A percentile compares a stretch with the other conserved stretches of the same genome.
Conservation (phyloP, 495 filamentous ascomycete genomes). For the Aspergillus avenaceus region DNA sequence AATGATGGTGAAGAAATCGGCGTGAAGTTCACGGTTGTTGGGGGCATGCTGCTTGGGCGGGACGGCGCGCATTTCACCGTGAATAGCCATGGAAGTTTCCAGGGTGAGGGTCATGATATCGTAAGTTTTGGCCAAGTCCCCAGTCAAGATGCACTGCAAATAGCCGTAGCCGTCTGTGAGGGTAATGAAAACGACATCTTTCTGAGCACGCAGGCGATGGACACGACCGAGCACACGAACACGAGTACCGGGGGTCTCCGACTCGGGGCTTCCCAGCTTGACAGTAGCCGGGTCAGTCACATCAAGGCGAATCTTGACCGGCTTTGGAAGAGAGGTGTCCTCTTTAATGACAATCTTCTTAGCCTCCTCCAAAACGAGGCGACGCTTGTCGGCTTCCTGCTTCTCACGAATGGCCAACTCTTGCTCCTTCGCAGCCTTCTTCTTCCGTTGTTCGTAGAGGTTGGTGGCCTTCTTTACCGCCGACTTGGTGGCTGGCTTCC, state of each 20-base stretch:
- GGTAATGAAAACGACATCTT: slow-evolving; percentile 82
- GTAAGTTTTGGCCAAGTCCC: slow-evolving; percentile 84
- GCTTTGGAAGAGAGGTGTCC: slow-evolving; percentile 72
- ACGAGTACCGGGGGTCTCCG: slow-evolving; percentile 62
- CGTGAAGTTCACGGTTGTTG: slow-evolving; percentile 86
- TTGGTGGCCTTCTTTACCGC: slow-evolving; percentile 78
- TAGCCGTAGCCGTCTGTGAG: slow-evolving; percentile 85
- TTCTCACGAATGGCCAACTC: slow-evolving; percentile 64
- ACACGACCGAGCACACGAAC: slow-evolving; percentile 84
- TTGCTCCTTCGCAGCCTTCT: slow-evolving; percentile 70
- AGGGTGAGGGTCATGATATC: slow-evolving; percentile 84
- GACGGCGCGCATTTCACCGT: slow-evolving; percentile 84
- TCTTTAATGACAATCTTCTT: slow-evolving; percentile 83
- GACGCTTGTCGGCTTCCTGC: slow-evolving; percentile 65
- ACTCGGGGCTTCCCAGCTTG: slow-evolving; percentile 53
- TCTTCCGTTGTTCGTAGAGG: slow-evolving; percentile 67
- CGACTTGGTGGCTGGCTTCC: slow-evolving; percentile 78
- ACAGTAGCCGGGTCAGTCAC: slow-evolving; percentile 55
- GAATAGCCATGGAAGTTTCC: slow-evolving; percentile 83
- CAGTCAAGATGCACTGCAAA: slow-evolving; percentile 83
- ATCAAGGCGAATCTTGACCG: slow-evolving; percentile 69
- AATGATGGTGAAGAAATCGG: slow-evolving; percentile 86
- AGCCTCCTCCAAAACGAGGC: slow-evolving; percentile 70
- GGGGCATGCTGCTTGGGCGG: slow-evolving; percentile 76
- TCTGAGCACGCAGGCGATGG: slow-evolving; percentile 79